Evolutionary conservation across 163 green algal species (phyloP), one percentile per base, ranked within the genome.

Genomic region (Coccomyxa subellipsoidea): DNA sequence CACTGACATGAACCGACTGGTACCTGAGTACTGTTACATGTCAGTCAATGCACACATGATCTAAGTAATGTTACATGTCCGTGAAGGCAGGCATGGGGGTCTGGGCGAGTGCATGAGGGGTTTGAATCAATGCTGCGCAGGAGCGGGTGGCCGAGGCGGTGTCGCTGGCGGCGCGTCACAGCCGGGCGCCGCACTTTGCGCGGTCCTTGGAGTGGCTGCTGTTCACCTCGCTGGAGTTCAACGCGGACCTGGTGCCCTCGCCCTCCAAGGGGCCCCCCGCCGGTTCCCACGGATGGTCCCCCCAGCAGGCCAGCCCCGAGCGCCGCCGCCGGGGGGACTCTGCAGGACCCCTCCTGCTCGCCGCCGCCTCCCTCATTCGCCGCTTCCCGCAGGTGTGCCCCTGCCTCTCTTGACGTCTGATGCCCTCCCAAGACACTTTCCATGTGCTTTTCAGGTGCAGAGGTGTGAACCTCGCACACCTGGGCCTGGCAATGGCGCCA

Each of bases 161-260:
- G 1, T 86, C 87, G 4, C 87, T 97, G 31, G 93, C 94, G 0
- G 53, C 70, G 31, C 88, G 87, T 7, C 93, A 97, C 83, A 87
- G 90, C 35, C n/a, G 73, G 15, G 93, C 90, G 4, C 93, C 92
- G 0, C 93, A 97, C 88, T 97, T 97, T 82, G 83, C 86, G 0
- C 85, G 91, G 29, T 96, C 93, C 12, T 82, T 97, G 76, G 94
- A 98, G 87, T 98, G 94, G 94, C 89, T 98, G 82, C 89, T 98
- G 10, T 97, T 97, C 87, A 97, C 94, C 0, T 84, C 93, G 0
- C 87, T 98, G 78, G 94, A 97, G 77, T 81, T 90, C 53, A 92
- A 97, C 54, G 79, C 81, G 0, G 81, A 86, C 66, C 29, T 39
- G 29, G 29, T 69, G 79, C 35, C 32, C 2, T 81, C 54, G 6